Conservation (phyloP, 441 rosid species). For the Cnidoscolus chayamansa region DNA sequence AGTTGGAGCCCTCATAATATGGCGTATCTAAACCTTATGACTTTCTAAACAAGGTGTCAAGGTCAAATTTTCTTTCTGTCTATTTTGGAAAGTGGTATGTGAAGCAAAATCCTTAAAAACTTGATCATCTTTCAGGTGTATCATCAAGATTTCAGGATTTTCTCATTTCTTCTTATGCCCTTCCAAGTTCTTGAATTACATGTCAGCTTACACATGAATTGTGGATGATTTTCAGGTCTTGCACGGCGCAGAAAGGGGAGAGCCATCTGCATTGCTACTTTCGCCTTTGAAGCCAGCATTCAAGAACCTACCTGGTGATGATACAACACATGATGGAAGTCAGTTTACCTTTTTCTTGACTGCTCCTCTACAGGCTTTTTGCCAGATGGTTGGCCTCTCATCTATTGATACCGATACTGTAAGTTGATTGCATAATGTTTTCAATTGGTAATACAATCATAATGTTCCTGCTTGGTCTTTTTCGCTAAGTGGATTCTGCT, state of each 20-base stretch:
- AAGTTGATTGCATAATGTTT: constrained; percentile 31
- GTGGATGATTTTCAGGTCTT: constrained; percentile 50
- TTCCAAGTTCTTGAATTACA: constrained; percentile 8
- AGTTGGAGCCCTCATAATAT: neutral
- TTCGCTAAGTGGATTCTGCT: constrained; percentile 23
- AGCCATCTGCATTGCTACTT: constrained; percentile 76
- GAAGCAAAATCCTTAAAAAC: neutral
- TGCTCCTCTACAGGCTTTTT: constrained; percentile 80
- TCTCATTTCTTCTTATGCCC: neutral
- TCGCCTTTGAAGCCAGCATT: constrained; percentile 67
- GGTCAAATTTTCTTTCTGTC: neutral
- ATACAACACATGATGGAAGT: constrained; percentile 49
- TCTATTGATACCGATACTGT: constrained; percentile 46
- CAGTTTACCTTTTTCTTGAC: constrained; percentile 91
- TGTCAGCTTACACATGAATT: constrained; percentile 16
- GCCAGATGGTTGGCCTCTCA: constrained; percentile 67
- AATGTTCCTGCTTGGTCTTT: constrained; percentile 13
- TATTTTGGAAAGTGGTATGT: neutral
- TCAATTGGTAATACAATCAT: neutral
- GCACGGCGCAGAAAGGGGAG: constrained; percentile 88
- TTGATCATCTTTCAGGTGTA: neutral
- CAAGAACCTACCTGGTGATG: constrained; percentile 41
- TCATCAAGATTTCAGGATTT: neutral
- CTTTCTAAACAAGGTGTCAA: neutral
- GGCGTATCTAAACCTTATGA: neutral